phyloP scores from a whole-genome alignment of 2,329 filamentous ascomycete species.

The Penicillium oxalicum region DNA sequence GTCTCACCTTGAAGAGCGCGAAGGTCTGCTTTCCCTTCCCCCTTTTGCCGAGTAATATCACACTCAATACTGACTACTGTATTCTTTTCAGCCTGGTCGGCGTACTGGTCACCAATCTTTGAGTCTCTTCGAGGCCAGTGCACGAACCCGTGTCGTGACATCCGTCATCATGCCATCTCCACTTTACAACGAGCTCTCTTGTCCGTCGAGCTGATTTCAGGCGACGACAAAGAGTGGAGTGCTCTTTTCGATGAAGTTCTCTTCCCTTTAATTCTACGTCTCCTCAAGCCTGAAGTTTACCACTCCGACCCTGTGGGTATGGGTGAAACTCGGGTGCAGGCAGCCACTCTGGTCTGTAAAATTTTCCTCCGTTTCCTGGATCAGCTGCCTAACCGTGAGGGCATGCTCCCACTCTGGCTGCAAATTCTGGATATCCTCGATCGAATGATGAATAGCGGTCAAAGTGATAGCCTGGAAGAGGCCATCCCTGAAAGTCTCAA shows the following conservation, averaged over 20 bases:
- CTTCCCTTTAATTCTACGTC: constrained; percentile 78
- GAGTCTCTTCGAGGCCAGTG: constrained; percentile 82
- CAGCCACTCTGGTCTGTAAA: constrained; percentile 84
- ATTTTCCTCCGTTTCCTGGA: constrained; percentile 93
- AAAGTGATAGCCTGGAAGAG: constrained; percentile 86
- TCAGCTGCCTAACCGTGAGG: constrained; percentile 74
- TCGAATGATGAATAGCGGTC: constrained; percentile 89
- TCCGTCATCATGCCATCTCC: constrained; percentile 80
- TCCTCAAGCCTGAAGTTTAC: constrained; percentile 92
- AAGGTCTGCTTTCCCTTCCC: constrained; percentile 51
- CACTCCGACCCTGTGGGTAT: constrained; percentile 86
- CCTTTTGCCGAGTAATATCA: too few relatives aligned
- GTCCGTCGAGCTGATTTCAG: constrained; percentile 75
- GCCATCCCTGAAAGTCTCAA: constrained; percentile 93
- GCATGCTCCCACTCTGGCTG: constrained; percentile 86
- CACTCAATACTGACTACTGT: constrained; percentile 7
- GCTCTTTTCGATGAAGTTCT: constrained; percentile 91
- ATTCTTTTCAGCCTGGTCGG: constrained; percentile 68
- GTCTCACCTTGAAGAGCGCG: constrained; percentile 80
- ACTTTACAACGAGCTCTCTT: constrained; percentile 80
- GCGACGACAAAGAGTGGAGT: constrained; percentile 84
- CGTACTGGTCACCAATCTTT: constrained; percentile 96
- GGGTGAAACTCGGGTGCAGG: constrained; percentile 90
- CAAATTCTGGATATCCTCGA: constrained; percentile 93
- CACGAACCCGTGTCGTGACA: constrained; percentile 88